Base-by-base conservation (phyloP, 2,329 filamentous ascomycete genomes). In the Pseudogymnoascus sp. region DNA sequence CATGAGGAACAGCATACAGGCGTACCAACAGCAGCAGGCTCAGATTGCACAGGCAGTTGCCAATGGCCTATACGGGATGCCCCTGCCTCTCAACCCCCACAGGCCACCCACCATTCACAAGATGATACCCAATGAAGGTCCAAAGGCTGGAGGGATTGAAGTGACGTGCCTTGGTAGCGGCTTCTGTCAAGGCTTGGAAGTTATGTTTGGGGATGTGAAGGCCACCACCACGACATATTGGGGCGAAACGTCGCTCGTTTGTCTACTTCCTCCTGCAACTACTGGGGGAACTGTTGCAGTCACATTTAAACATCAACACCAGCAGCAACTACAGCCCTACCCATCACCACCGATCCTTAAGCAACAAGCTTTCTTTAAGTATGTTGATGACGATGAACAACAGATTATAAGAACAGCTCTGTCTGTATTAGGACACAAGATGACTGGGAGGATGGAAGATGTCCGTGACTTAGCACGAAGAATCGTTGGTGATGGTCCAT, bases 151-250 rank as follows among this genome's bases (percentile, higher is more conserved):
- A 64, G 92, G 92, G 43, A 92, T 91, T 61, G 92, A 97, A 73
- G 91, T 96, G 2, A 93, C 90, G 0, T 84, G 95, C 63, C 79
- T 96, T 7, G 92, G 93, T 16, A 89, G 87, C 67, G 86, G 88
- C 12, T 96, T 96, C 73, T 88, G 86, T 67, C 88, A 89, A 75
- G 86, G 86, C 1, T 82, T 96, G 66, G 89, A 93, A 66, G 90
- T 96, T 62, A 89, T 92, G 75, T 97, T 97, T 73, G 93, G 93
- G 19, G 85, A 88, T 65, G 80, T 78, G 14, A 77, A 83, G 56
- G 85, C 86, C 16, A 85, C 83, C 0, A 84, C 83, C 1, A 87
- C 84, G 2, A 86, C 84, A 4, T 88, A 81, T 69, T 88, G 84
- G 83, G 82, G 84, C 59, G 81, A 85, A 65, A 83, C 84, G 64